Conservation (phyloP, 371 early-diverging fungal genomes). For the Fennellomyces sp. region DNA sequence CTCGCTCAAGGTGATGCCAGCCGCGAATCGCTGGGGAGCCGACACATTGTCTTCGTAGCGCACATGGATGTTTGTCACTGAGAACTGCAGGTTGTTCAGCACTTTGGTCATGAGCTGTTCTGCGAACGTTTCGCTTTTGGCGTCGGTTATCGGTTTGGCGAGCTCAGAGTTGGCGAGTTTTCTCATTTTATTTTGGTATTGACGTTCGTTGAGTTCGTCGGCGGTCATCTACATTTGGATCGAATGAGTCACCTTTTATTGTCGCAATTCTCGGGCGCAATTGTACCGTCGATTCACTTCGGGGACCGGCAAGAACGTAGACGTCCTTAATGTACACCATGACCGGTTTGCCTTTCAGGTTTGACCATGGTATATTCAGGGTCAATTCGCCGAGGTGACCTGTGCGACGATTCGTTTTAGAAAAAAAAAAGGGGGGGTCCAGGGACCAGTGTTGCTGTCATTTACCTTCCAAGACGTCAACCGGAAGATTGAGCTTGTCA, state of each 20-base stretch:
- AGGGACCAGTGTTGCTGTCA: not conserved
- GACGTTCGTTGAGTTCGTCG: constrained; percentile 79
- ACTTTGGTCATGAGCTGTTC: constrained; percentile 90
- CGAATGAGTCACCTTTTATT: not conserved
- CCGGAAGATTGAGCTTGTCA: constrained; percentile 91
- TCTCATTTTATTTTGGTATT: constrained; percentile 82
- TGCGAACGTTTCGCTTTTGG: constrained; percentile 78
- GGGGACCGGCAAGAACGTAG: constrained; percentile 85
- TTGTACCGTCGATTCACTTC: constrained; percentile 65
- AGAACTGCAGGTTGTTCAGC: constrained; percentile 94
- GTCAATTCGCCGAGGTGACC: constrained; percentile 84
- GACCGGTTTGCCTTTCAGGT: constrained; percentile 93
- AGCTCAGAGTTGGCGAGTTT: constrained; percentile 84
- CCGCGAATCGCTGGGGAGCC: constrained; percentile 81
- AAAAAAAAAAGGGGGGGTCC: not conserved
- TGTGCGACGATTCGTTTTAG: not conserved
- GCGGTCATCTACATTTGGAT: constrained; percentile 64
- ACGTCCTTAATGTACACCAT: constrained; percentile 87
- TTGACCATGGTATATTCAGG: constrained; percentile 95
- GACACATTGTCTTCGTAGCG: constrained; percentile 91
- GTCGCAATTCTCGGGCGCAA: not conserved
- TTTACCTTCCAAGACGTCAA: constrained; percentile 91
- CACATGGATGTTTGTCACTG: constrained; percentile 94
- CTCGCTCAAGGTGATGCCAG: constrained; percentile 90
- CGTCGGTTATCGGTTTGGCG: constrained; percentile 38